Evolutionary conservation across 306 rosid species (phyloP).

Genomic region (Oxytropis ochrocephala): DNA sequence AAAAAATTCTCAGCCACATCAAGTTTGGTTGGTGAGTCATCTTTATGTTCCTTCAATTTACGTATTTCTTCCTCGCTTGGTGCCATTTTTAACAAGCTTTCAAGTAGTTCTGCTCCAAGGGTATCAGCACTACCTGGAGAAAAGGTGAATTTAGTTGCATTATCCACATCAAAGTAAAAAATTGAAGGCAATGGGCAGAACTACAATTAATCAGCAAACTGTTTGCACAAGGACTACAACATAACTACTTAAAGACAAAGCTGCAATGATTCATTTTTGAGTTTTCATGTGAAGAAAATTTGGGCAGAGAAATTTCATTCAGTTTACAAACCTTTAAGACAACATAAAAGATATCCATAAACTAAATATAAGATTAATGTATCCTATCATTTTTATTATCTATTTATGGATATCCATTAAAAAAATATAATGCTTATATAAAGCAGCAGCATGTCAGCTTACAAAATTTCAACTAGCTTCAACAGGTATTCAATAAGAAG

Average conservation of each 20-base stretch:
- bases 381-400: no score
- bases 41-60: conserved; percentile 69
- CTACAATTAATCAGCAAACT: not conserved
- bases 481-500: no score
- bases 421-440: no score
- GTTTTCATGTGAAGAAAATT: not conserved
- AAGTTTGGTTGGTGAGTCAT: conserved; percentile 66
- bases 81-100: conserved; percentile 90
- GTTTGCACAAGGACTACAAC: not conserved
- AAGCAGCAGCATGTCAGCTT: no score
- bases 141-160: not conserved
- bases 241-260: not conserved
- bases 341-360: no score
- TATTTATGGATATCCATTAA: no score
- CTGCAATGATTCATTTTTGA: not conserved
- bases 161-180: not conserved
- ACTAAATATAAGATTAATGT: no score
- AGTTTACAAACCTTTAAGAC: not conserved
- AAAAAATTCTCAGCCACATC: conserved; percentile 87
- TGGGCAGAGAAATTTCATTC: not conserved
- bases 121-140: conserved; percentile 73
- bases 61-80: conserved; percentile 93
- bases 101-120: conserved; percentile 82
- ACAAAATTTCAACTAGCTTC: no score
- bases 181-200: not conserved